These are phyloP conservation scores for Vigna unguiculata DNA, from an alignment of 306 rosid genomes.

Conservation along the genomic window DNA sequence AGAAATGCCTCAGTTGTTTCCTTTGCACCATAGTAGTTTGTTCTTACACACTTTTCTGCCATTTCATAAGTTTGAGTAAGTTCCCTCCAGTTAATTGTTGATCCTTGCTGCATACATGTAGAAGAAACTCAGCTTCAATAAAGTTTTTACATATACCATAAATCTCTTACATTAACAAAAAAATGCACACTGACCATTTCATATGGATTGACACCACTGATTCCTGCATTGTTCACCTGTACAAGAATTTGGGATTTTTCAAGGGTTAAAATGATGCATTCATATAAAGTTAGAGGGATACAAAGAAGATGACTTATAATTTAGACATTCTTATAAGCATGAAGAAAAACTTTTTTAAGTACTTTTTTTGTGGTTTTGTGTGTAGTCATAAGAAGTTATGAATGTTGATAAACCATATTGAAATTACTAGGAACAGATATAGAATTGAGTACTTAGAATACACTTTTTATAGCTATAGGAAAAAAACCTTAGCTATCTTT, in stretches of 20 bases:
- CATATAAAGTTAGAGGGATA: constrained; percentile 4
- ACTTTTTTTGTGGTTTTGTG: background rate
- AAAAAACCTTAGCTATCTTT: too few relatives aligned
- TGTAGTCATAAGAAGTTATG: too few relatives aligned
- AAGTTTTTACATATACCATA: background rate
- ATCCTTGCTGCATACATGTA: constrained; percentile 21
- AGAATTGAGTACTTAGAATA: background rate
- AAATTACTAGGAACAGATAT: constrained; percentile 2
- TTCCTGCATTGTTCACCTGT: constrained; percentile 54
- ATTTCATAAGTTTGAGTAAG: constrained; percentile 37
- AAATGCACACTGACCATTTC: constrained; percentile 34
- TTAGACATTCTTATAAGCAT: background rate
- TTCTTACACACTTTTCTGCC: constrained; percentile 36
- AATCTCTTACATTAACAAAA: background rate
- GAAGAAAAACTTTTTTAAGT: background rate
- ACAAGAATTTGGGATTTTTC: constrained; percentile 1
- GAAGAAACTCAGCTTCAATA: background rate
- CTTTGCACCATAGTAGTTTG: constrained; percentile 48
- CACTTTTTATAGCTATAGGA: background rate
- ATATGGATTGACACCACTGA: constrained; percentile 37
- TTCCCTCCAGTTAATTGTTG: constrained; percentile 1
- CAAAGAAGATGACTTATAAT: background rate
- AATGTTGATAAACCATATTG: background rate
- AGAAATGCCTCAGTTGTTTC: constrained; percentile 42
- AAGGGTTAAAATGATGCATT: background rate